Base-by-base conservation (phyloP, 306 rosid genomes). In the Arachis hypogaea region DNA sequence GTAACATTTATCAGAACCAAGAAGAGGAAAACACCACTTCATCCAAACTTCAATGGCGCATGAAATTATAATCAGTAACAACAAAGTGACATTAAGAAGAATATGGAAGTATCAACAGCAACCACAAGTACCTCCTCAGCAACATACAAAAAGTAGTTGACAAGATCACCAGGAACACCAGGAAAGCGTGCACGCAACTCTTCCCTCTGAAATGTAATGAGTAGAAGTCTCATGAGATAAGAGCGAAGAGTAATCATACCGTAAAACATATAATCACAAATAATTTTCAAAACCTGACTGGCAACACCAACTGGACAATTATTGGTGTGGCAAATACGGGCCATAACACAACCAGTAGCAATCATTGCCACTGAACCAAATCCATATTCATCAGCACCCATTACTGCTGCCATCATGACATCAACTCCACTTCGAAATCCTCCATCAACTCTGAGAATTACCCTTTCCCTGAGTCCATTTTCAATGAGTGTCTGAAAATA, bases 261-360 rank as follows among this genome's bases (percentile, higher is more conserved):
- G 50, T 71, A 49, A 49, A 77, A 29, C 54, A 73, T 10, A 16
- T 36, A 66, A 36, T 57, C 71, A 58, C 7, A 68, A 80, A 74
- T 47, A 46, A 71, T 67, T 43, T 59, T 64, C 58, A 50, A 55
- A 47, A 94, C 98, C 97, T 94, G 98, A 78, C 98, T 94, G 68
- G 98, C 98, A 81, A 94, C 98, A 57, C 98, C 98, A 85, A 94
- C 98, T 41, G 98, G 97, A 72, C 98, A 94, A 80, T 94, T 91
- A 81, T 91, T 91, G 65, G 97, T 94, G 88, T 94, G 98, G 88
- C 97, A 94, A 81, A 94, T 91, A 63, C 97, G 98, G 36, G 98
- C 97, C 97, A 94, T 91, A 29, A 94, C 90, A 84, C 96, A 94
- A 59, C 97, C 97, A 72, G 96, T 91, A 70, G 97, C 97, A 84